Evolutionary conservation across 164 flowering plant genomes (phyloP).

Genomic region (Akebia trifoliata): DNA sequence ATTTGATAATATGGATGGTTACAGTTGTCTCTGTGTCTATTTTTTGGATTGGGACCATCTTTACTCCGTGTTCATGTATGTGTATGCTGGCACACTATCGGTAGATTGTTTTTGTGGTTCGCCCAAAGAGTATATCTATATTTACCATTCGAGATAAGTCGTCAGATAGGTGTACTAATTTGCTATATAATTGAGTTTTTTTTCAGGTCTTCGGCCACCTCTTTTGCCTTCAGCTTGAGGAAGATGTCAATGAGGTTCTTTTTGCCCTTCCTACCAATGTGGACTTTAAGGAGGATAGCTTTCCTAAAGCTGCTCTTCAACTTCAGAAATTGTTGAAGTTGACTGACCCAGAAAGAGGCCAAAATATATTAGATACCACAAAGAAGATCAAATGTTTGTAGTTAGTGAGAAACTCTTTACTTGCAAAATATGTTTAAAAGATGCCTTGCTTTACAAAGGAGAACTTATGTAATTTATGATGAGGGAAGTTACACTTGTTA

Average conservation of each 20-base stretch:
- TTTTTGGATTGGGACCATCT: too few species aligned
- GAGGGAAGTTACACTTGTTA: too few species aligned
- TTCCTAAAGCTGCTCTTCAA: conserved; percentile 37
- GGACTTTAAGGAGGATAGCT: conserved; percentile 31
- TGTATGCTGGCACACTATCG: neutral
- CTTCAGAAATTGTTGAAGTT: conserved; percentile 47
- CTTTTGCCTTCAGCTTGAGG: conserved; percentile 68
- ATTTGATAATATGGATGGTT: too few species aligned
- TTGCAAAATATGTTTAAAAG: too few species aligned
- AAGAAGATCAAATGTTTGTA: conserved; percentile 50
- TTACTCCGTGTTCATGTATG: neutral
- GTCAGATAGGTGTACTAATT: neutral
- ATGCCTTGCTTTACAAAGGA: too few species aligned
- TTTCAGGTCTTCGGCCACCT: conserved; percentile 68
- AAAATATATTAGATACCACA: conserved; percentile 39
- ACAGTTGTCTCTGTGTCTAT: neutral
- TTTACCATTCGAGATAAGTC: neutral
- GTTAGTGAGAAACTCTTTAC: too few species aligned
- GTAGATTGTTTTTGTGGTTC: neutral
- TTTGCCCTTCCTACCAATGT: conserved; percentile 54
- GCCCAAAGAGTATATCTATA: neutral
- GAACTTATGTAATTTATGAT: too few species aligned
- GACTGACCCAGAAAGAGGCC: conserved; percentile 34
- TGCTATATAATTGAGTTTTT: neutral
- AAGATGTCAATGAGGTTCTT: conserved; percentile 77